These are phyloP conservation scores for Saxophila tyrrhenica DNA, from an alignment of 495 filamentous ascomycete genomes.

Conservation along the genomic window DNA sequence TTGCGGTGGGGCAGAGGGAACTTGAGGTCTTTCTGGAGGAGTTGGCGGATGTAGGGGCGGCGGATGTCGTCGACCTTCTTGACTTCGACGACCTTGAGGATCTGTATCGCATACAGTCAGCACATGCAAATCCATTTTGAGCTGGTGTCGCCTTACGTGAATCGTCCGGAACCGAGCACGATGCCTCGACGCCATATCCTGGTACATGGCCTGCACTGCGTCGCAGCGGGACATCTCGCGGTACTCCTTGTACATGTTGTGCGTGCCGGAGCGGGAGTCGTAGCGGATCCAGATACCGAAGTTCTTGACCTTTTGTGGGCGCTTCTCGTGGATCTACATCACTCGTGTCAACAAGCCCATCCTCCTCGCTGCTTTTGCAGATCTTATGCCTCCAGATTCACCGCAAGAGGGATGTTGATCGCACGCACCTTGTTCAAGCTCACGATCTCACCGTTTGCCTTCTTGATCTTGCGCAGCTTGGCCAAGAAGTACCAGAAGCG, in stretches of 20 bases:
- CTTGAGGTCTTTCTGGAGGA: slow-evolving; percentile 84
- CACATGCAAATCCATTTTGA: neutral
- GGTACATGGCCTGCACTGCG: slow-evolving; percentile 93
- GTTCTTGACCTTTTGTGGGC: slow-evolving; percentile 98
- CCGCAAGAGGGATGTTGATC: too few relatives aligned
- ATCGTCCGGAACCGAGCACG: slow-evolving; percentile 94
- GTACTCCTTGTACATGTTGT: slow-evolving; percentile 99
- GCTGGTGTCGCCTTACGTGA: slow-evolving; percentile 53
- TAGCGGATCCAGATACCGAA: slow-evolving; percentile 99
- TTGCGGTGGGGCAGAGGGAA: slow-evolving; percentile 98
- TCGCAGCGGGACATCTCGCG: slow-evolving; percentile 91
- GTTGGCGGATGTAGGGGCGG: slow-evolving; percentile 97
- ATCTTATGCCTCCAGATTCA: neutral
- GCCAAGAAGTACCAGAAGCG: slow-evolving; percentile 99
- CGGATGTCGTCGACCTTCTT: slow-evolving; percentile 86
- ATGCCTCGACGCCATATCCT: slow-evolving; percentile 98
- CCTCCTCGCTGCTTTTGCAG: neutral
- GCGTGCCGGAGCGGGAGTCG: slow-evolving; percentile 97
- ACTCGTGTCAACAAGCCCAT: neutral
- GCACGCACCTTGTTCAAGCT: slow-evolving; percentile 70
- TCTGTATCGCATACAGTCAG: slow-evolving; percentile 40
- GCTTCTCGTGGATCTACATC: slow-evolving; percentile 91
- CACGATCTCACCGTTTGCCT: slow-evolving; percentile 98
- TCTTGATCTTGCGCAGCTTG: slow-evolving; percentile 99
- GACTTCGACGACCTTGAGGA: slow-evolving; percentile 95